Evolutionary conservation across 192 early-diverging fungal genomes (phyloP), one percentile per base, ranked within the genome.

Genomic region (Podila minutissima): DNA sequence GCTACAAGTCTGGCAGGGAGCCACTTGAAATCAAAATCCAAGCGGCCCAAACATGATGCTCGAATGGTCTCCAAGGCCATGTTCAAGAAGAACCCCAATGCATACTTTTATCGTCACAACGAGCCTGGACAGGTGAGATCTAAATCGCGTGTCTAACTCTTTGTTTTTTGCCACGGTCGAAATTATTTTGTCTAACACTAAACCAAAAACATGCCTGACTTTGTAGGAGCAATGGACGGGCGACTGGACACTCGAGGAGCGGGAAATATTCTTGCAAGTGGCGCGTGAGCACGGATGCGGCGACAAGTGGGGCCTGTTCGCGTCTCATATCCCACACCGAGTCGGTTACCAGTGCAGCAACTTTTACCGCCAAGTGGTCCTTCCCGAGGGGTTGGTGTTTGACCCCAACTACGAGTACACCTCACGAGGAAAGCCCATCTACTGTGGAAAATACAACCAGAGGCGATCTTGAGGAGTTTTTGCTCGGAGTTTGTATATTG

Each of bases 71-170:
- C 93, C 9, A 90, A 89, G 24, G 88, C 88, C 74, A 68, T 92
- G 75, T 86, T 92, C 64, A 89, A 89, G 67, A 93, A 94, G 77
- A 93, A 93, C 61, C 93, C 91, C 7, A 94, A 93, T 68, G 88
- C 89, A 19, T 94, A 90, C 57, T 94, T 94, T 68, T 94, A 94
- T 79, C 76, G 92, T 12, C 91, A 94, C 68, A 92, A 90, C 19
- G 92, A 92, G 64, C 93, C 93, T 19, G 91, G 91, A n/a, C 85
- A 87, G 60, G 87, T 86, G 85, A 67, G 70, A 71, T 32, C 17
- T 24, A 20, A 51, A 65, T n/a, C 5, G 38, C 37, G 49, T 60
- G 20, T 59, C 15, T 11, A 15, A 2, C 26, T 0, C 28, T 53
- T 33, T 58, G 26, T 28, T 24, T 24, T 20, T 22, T 3, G 53